Base-by-base conservation (phyloP, 164 flowering plant genomes). In the Umbilicus rupestris region DNA sequence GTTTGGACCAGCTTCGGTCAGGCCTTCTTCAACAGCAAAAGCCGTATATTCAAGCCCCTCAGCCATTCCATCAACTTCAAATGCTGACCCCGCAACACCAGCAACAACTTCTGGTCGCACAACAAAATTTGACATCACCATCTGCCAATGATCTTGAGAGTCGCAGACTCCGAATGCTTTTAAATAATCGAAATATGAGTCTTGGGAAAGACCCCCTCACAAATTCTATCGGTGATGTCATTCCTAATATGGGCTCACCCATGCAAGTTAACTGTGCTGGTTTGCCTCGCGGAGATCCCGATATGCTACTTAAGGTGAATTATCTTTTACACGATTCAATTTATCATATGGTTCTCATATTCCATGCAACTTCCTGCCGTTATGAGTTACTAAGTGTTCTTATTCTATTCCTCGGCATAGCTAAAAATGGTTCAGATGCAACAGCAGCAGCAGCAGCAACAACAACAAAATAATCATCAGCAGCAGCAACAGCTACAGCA, bases 11-110 rank as follows among this genome's bases (percentile, higher is more conserved):
- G 67, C 85, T 88, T 20, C 90, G 94, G 5, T 71, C 90, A 20
- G 96, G 96, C 63, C 66, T 90, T 69, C 90, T 93, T 70, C 99
- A 84, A 77, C 96, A 85, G 78, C 98, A 84, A 67, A 94, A 91
- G 69, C 73, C 96, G 39, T 89, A 75, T 69, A 88, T 88, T 68
- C 97, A 86, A 74, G 83, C 92, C 63, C 80, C 95, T 67, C 97
- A 87, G 76, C 87, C 94, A 15, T 88, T 82, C 80, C 95, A 89
- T 72, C 97, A 93, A 72, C 83, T 89, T 66, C 97, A 87, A 67
- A 80, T 90, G 89, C 69, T 93, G 75, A 70, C 85, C 69, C 91
- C 94, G 39, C 96, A 93, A 72, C 98, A 90, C 71, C 97, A 85
- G 59, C 92, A 88, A 44, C 97, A 87, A 68, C 82, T 94, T 55